Evolutionary conservation across 148 eudicot species (phyloP), one percentile per base, ranked within the genome.

Genomic region (Vaccinium corymbosum): DNA sequence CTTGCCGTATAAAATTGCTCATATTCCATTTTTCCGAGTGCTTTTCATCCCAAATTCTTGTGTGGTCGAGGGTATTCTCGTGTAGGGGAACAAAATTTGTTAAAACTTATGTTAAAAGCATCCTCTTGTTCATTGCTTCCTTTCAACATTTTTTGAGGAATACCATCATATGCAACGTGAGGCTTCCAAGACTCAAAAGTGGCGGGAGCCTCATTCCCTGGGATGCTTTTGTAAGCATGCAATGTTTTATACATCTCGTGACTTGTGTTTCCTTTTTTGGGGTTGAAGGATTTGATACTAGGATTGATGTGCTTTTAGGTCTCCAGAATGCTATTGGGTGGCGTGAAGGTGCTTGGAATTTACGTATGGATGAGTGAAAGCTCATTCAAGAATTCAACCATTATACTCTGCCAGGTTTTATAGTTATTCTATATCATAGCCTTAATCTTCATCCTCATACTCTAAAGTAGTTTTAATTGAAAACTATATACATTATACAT

Each of bases 251-350:
- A 50, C 19, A 29, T 49, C 10, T 12, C 42, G 7, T 74, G 70
- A 74, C n/a, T 53, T 76, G 32, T 12, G 56, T 6, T 59, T 75
- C 75, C 12, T 76, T 20, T 76, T 20, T 16, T 27, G 19, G 62
- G 56, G 25, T 61, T 27, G 4, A 15, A 13, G 25, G 15, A 19
- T 55, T 10, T 73, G 25, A 38, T 62, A 48, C 19, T 68, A 19
- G 64, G 61, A 32, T 64, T 83, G 17, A 53, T 48, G 50, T 49
- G 64, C 71, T 55, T 68, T 79, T 82, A 97, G 99, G 99, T 94
- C 64, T 93, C 98, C 57, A 89, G 97, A 87, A 91, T 97, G 99
- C 88, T 97, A 76, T 86, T 93, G 59, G 99, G 99, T 70, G 99
- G 99, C 73, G 86, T 94, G 83, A 92, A 90, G 87, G 98, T 97